A percentile compares a stretch with the other conserved stretches of the same genome.
Evolutionary conservation across 345 rosid species (phyloP).

Genomic region (Pistacia integerrima): DNA sequence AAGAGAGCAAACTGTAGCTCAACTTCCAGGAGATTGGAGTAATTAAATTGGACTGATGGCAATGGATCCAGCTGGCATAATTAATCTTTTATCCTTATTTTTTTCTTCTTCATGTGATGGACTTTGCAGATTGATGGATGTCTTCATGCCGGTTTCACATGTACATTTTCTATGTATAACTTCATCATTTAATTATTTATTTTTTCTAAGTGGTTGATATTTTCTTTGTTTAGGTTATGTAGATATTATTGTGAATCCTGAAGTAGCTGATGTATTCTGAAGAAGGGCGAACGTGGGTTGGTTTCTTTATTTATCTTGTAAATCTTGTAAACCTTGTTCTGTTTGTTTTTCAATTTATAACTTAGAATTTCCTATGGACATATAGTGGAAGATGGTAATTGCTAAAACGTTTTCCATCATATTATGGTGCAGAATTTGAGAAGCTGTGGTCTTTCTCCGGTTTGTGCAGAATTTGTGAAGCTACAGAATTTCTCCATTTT

Average conservation of each 20-base stretch:
- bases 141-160: neutral
- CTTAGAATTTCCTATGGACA: too few species aligned
- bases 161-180: neutral
- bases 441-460: too few species aligned
- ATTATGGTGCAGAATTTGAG: too few species aligned
- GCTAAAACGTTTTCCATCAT: too few species aligned
- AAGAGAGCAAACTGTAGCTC: too few species aligned
- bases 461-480: too few species aligned
- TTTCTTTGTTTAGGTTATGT: slow-evolving; percentile 63
- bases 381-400: too few species aligned
- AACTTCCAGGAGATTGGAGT: too few species aligned
- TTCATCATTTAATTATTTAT: neutral
- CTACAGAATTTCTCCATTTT: too few species aligned
- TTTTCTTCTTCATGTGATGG: neutral
- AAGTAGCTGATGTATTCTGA: slow-evolving; percentile 83
- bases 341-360: neutral
- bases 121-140: neutral
- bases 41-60: neutral
- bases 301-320: slow-evolving; percentile 3
- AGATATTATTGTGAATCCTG: slow-evolving; percentile 96
- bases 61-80: too few species aligned
- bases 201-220: slow-evolving; percentile 1
- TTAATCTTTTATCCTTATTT: neutral
- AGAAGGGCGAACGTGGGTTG: slow-evolving; percentile 86
- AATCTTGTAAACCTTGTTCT: neutral